Evolutionary conservation across 768 basidiomycete species (phyloP), one percentile per base, ranked within the genome.

Genomic region (Rhizopogon vinicolor): DNA sequence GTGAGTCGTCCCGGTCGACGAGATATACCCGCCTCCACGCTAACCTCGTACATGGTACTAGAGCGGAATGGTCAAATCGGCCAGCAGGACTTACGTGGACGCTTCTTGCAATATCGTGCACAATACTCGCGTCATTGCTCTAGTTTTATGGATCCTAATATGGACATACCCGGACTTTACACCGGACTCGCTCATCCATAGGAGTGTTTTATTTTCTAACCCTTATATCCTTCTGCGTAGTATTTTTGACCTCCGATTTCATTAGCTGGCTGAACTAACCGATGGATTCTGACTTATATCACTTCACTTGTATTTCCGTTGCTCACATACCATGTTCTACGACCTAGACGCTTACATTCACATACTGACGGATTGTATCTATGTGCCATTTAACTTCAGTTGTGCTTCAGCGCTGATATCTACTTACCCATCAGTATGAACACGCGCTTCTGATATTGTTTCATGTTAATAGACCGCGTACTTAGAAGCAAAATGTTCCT

Each of bases 1-100:
- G 70, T 70, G 37, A 5, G 68, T 63, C 18, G 31, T 44, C 51
- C 42, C 43, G 18, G 6, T 29, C n/a, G 14, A 10, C 10, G 39
- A 39, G 19, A n/a, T 9, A 0, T 22, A 13, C 56, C 61, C 51
- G 58, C 48, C 13, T 25, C 25, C 19, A 5, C 33, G 6, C 35
- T 51, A 22, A 29, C 33, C 37, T 18, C 40, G n/a, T 40, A 50
- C 16, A 10, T 53, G 28, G 16, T 16, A 12, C 28, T 31, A 66
- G 66, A 29, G 65, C 63, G 18, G 41, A 16, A 33, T 54, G 40
- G 51, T 57, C 60, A 40, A n/a, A 48, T 55, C 48, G 50, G 19
- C 59, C 60, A 19, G 51, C 28, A 10, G 18, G 39, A 7, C 28
- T 46, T 14, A 43, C 35, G 50, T 63, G 64, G 66, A 51, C 44